phyloP scores from a whole-genome alignment of 31 red algal genomes.

The Porphyra umbilicalis region DNA sequence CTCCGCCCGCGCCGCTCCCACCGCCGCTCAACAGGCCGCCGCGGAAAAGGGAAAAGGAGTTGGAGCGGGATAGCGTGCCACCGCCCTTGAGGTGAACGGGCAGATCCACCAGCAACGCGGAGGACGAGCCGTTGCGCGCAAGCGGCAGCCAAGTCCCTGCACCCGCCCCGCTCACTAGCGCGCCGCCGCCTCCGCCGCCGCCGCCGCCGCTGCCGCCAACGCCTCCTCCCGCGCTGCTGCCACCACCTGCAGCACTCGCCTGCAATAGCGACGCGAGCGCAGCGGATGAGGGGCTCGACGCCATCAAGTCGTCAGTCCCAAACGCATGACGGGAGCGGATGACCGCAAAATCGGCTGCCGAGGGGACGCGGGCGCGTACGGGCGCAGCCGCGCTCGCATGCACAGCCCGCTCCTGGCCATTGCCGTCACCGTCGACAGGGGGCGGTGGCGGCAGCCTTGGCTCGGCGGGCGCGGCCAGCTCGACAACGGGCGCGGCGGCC shows the following conservation, averaged over 20 bases:
- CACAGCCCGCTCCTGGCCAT: too few species aligned
- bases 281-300: not conserved
- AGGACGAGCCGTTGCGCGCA: conserved; percentile 23
- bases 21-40: not conserved
- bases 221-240: too few species aligned
- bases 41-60: conserved; percentile 20
- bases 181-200: not conserved
- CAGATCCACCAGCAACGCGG: conserved; percentile 30
- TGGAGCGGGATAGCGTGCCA: conserved; percentile 19
- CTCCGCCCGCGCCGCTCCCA: not conserved
- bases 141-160: not conserved
- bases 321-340: not conserved
- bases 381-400: too few species aligned
- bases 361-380: too few species aligned
- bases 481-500: too few species aligned
- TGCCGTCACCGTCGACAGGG: too few species aligned
- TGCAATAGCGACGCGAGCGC: not conserved
- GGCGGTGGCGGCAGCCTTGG: too few species aligned
- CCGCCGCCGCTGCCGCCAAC: not conserved
- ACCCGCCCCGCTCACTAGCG: not conserved
- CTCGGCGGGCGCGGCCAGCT: too few species aligned
- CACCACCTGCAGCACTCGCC: too few species aligned
- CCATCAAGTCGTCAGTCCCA: not conserved
- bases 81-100: not conserved
- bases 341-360: too few species aligned